Percentiles rank a stretch among this genome's conserved stretches.
phyloP scores from a whole-genome alignment of 306 rosid genomes.

The Oemleria cerasiformis region DNA sequence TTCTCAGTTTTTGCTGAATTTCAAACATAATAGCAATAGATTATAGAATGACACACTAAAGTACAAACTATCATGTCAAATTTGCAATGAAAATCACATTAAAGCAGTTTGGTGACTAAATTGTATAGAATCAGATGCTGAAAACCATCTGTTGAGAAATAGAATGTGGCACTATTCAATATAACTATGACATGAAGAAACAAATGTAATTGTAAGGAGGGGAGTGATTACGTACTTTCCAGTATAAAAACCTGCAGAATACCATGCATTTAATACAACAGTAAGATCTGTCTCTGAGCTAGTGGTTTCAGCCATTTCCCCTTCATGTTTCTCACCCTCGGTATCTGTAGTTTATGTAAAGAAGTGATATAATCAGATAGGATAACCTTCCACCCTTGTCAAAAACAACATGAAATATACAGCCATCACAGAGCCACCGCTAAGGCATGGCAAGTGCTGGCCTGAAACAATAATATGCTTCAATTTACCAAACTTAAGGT shows the following conservation, averaged over 20 bases:
- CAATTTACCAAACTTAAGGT: neutral
- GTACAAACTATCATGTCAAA: neutral
- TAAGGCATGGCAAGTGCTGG: neutral
- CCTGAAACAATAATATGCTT: neutral
- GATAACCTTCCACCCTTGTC: neutral
- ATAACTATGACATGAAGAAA: neutral
- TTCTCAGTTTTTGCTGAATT: neutral
- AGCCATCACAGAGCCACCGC: neutral
- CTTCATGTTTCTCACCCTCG: conserved; percentile 26
- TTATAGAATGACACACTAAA: neutral
- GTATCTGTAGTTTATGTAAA: conserved; percentile 37
- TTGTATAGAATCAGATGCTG: neutral
- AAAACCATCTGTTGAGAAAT: neutral
- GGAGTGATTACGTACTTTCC: conserved; percentile 56
- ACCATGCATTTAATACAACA: conserved; percentile 81
- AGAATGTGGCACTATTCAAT: neutral
- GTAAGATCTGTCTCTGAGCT: conserved; percentile 57
- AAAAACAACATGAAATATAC: neutral
- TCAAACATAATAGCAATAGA: neutral
- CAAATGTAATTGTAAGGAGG: neutral
- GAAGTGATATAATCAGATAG: conserved; percentile 6
- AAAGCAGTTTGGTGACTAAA: neutral
- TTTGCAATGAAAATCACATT: neutral
- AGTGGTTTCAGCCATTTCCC: conserved; percentile 29
- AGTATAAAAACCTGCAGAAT: conserved; percentile 83